phyloP scores from a whole-genome alignment of 108 stramenopile genomes.

The Hondaea fermentalgiana region DNA sequence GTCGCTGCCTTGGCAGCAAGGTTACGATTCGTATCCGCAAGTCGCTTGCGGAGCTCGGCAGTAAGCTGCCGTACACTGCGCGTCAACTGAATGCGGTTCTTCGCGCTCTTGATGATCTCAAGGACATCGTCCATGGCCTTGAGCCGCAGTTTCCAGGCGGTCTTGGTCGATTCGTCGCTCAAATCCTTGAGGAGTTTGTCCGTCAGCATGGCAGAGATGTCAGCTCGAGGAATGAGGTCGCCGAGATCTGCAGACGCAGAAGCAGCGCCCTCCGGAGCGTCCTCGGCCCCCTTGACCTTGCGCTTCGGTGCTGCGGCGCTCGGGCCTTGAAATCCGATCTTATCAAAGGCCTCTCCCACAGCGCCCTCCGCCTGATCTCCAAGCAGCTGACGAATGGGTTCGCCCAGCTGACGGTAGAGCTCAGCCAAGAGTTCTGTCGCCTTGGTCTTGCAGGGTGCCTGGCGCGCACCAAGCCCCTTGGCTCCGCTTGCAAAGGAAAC shows the following conservation, averaged over 20 bases:
- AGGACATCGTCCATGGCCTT: background rate
- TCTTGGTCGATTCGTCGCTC: constrained; percentile 5
- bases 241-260: background rate
- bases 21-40: background rate
- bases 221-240: constrained; percentile 4
- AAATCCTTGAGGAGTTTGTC: background rate
- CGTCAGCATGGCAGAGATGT: background rate
- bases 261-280: background rate
- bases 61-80: background rate
- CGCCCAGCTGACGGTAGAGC: background rate
- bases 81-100: background rate
- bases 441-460: background rate
- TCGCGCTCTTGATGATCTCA: background rate
- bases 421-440: background rate
- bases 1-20: background rate
- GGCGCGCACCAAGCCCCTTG: constrained; percentile 8
- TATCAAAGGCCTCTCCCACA: background rate
- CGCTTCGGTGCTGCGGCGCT: background rate
- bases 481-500: background rate
- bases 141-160: background rate
- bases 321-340: background rate
- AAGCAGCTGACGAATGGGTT: background rate
- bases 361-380: background rate
- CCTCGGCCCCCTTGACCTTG: background rate
- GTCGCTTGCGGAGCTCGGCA: background rate